Percentiles rank a stretch among this genome's conserved stretches.
phyloP scores from a whole-genome alignment of 1,284 basidiomycete species.

The Cystobasidium slooffiae region DNA sequence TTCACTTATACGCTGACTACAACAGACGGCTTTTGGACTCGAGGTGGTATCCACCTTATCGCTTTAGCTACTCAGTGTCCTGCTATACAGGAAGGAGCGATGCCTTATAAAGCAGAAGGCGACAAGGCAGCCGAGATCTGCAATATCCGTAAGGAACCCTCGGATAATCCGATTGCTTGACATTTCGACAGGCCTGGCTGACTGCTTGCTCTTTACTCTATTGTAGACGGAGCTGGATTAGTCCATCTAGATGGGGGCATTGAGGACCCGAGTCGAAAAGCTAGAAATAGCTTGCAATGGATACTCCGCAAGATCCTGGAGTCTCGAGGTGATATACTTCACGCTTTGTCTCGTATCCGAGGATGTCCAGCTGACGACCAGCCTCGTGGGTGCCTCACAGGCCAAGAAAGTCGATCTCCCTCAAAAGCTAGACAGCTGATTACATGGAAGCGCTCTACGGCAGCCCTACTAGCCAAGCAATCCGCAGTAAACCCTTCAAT shows the following conservation, averaged over 20 bases:
- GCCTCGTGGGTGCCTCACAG: not conserved
- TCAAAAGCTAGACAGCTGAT: not conserved
- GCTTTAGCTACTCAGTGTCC: slow-evolving; percentile 54
- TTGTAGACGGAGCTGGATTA: slow-evolving; percentile 52
- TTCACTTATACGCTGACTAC: no score
- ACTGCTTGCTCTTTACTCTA: not conserved
- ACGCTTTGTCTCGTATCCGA: not conserved
- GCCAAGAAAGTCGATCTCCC: slow-evolving; percentile 5
- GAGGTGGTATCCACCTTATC: slow-evolving; percentile 51
- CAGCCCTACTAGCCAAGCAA: slow-evolving; percentile 3
- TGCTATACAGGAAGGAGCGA: slow-evolving; percentile 32
- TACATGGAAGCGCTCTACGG: not conserved
- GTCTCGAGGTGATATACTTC: slow-evolving; percentile 47
- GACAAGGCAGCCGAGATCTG: slow-evolving; percentile 50
- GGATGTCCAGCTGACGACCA: not conserved
- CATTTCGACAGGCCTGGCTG: not conserved
- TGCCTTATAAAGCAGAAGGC: slow-evolving; percentile 47
- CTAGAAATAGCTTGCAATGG: slow-evolving; percentile 53
- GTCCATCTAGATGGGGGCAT: slow-evolving; percentile 54
- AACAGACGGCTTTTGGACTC: slow-evolving; percentile 53
- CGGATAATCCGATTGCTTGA: not conserved
- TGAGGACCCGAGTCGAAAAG: slow-evolving; percentile 51
- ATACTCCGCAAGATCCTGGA: slow-evolving; percentile 52
- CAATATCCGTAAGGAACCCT: slow-evolving; percentile 45
- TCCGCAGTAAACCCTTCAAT: not conserved